Evolutionary conservation across 2,329 filamentous ascomycete genomes (phyloP), one percentile per base, ranked within the genome.

Genomic region (Cylindrodendrum hubeiense): DNA sequence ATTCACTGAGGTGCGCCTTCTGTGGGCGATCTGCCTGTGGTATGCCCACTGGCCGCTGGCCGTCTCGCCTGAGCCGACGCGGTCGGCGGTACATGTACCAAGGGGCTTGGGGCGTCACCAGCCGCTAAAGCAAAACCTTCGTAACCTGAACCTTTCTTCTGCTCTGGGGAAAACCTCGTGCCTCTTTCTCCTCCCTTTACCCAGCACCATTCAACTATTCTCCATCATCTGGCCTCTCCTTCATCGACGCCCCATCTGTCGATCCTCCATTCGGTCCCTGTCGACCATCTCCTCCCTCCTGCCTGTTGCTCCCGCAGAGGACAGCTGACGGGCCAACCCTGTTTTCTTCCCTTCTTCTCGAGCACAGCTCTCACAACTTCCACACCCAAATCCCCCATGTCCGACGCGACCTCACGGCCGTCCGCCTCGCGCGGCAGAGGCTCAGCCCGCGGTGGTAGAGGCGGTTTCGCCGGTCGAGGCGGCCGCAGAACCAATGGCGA

Each of bases 401-500:
- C 96, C 88, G 95, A 98, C 89, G 89, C 93, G 85, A 92, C 94
- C 87, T 89, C 92, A 84, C 90, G 95, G 88, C 88, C 92, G 80
- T 88, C 90, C 82, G 90, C 93, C 84, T 83, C 90, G 86, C 93
- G 95, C 85, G 95, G 95, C 84, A 92, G 96, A 89, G 94, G 93
- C 85, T 92, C 94, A 81, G 88, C 91, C 82, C 92, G 95, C 82
- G 95, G 95, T 79, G 94, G 94, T 78, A 88, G 92, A 84, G 91
- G 91, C 80, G 91, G 91, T 74, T 91, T 91, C 81, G 89, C 87
- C 77, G 87, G 91, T 84, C 89, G 90, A 80, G 89, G 89, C 77
- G 90, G 92, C 81, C 92, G 91, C 76, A 83, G 89, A 83, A 86
- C 89, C 80, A 97, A 97, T 80, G 91, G 93, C 82, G 90, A 94